These are phyloP conservation scores for Solanum pennellii DNA, from an alignment of 257 asterid species.

Conservation along the genomic window DNA sequence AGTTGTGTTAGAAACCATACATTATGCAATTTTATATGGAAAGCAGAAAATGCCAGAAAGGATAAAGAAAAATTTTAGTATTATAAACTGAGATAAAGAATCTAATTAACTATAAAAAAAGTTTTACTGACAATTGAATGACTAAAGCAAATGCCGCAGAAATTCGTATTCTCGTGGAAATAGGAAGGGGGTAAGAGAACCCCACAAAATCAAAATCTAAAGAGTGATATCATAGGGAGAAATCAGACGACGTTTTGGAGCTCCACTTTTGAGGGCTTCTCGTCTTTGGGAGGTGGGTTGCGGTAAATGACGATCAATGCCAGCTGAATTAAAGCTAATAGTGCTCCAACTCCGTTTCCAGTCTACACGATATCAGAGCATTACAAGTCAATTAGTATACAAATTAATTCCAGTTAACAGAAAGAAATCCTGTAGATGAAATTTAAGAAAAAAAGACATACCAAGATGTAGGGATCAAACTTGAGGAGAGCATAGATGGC, in stretches of 20 bases:
- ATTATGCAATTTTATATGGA: neutral
- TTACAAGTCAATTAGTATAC: neutral
- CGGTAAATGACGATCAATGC: neutral
- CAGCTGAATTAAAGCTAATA: conserved; percentile 30
- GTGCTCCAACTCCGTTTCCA: conserved; percentile 50
- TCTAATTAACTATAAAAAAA: neutral
- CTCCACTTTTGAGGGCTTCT: neutral
- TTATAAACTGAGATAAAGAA: neutral
- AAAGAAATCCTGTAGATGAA: neutral
- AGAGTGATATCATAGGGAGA: neutral
- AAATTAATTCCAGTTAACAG: neutral
- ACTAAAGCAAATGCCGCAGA: neutral
- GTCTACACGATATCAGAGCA: conserved; percentile 12
- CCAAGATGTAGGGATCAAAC: conserved; percentile 41
- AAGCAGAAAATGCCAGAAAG: neutral
- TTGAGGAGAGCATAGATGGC: conserved; percentile 38
- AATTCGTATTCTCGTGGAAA: neutral
- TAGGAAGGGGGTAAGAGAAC: neutral
- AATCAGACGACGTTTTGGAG: neutral
- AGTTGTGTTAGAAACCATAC: neutral
- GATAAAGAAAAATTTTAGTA: neutral
- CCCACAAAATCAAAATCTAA: neutral
- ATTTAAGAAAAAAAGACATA: conserved; percentile 10
- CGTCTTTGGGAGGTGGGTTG: neutral
- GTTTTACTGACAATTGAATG: neutral